Conservation (phyloP, 768 basidiomycete species). For the Mycena olivaceomarginata region DNA sequence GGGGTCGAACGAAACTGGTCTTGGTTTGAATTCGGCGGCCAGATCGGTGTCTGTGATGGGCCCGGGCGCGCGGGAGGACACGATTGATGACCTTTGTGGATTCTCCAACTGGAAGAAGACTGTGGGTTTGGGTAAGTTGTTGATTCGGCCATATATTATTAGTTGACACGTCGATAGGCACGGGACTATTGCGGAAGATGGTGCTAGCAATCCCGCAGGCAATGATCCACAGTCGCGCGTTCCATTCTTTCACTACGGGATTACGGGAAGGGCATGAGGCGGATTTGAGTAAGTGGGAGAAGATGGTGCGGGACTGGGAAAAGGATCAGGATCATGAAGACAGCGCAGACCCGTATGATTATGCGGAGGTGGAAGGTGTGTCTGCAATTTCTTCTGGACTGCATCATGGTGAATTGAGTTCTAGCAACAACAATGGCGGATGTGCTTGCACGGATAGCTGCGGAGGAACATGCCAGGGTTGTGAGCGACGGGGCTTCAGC, state of each 20-base stretch:
- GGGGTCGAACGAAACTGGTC: conserved; percentile 59
- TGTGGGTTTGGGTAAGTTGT: conserved; percentile 36
- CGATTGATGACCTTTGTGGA: conserved; percentile 49
- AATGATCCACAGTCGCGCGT: conserved; percentile 17
- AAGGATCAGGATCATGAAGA: conserved; percentile 13
- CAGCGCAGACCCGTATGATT: conserved; percentile 37
- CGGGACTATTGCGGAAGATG: too few species aligned
- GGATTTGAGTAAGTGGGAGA: conserved; percentile 36
- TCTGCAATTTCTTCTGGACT: background rate
- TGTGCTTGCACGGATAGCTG: conserved; percentile 29
- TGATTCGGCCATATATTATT: too few species aligned
- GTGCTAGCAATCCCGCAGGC: conserved; percentile 5
- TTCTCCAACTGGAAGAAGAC: conserved; percentile 49
- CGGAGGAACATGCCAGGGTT: conserved; percentile 39
- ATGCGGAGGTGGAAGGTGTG: conserved; percentile 37
- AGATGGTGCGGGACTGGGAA: conserved; percentile 38
- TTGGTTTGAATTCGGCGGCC: conserved; percentile 42
- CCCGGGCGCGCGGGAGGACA: conserved; percentile 47
- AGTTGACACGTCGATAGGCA: background rate
- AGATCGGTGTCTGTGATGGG: conserved; percentile 44
- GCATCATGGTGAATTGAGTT: too few species aligned
- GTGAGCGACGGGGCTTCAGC: background rate
- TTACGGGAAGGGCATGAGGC: conserved; percentile 13
- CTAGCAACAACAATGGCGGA: conserved; percentile 32
- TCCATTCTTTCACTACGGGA: conserved; percentile 3